Base-by-base conservation (phyloP, 495 filamentous ascomycete species). In the Podospora conica region DNA sequence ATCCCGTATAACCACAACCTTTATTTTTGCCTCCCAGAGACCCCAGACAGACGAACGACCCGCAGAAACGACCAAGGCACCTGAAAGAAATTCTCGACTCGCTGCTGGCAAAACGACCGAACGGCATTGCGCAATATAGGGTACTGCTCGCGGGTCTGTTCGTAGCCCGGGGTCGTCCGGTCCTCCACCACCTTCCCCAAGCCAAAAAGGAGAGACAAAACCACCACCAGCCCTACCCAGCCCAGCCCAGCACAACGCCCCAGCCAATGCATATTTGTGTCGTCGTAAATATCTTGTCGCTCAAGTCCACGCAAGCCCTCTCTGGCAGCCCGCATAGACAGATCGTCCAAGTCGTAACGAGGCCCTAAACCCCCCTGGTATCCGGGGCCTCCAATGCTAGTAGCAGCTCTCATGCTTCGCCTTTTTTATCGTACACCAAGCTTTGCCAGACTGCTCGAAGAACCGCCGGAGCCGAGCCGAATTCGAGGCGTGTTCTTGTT, bases 231-330 rank as follows among this genome's bases (percentile, higher is more conserved):
- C 15, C 40, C 40, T 71, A 68, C 63, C 31, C 53, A 72, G 67
- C 33, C 31, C 53, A 72, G 67, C 33, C 64, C 65, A 62, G 61
- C 64, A 59, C 61, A 73, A 74, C 67, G 71, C 71, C 74, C 69
- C 65, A 66, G 53, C 67, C 74, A 67, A 76, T 76, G 74, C 74
- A 75, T 73, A 63, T 63, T 70, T 66, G 54, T 70, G 68, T 74
- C 68, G 69, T 73, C 21, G 64, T 64, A n/a, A 60, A 60, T 63
- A 65, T 61, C 63, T 33, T 59, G 48, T 53, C 53, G 27, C 20
- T 11, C 58, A 12, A 1, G 57, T n/a, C 57, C 10, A 15, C 28
- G 9, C 63, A 12, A 24, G 15, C 25, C 58, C 53, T 55, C n/a
- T 55, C 48, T 11, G 24, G 3, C 1, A 65, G 29, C 23, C 29